phyloP scores from a whole-genome alignment of 345 rosid genomes.

The Corchorus capsularis region DNA sequence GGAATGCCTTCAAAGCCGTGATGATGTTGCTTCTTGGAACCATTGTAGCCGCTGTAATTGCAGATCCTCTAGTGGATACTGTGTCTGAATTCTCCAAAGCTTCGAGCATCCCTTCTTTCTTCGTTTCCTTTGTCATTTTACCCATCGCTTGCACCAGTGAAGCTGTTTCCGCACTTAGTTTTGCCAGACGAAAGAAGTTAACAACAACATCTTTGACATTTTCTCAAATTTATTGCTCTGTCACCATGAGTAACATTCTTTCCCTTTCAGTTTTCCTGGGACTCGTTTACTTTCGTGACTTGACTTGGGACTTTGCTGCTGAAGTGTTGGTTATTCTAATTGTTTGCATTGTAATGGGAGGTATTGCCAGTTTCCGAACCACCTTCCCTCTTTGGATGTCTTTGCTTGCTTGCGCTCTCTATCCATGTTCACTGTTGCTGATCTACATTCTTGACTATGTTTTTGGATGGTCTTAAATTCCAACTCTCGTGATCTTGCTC shows the following conservation, averaged over 20 bases:
- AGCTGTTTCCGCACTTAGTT: conserved; percentile 39
- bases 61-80: conserved; percentile 49
- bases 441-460: conserved; percentile 54
- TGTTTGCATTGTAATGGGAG: conserved; percentile 48
- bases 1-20: conserved; percentile 34
- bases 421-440: conserved; percentile 48
- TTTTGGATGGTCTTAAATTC: conserved; percentile 43
- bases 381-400: conserved; percentile 56
- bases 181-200: conserved; percentile 38
- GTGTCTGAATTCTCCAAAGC: conserved; percentile 43
- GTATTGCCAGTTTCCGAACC: conserved; percentile 46
- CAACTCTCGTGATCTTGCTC: background rate
- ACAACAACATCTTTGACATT: conserved; percentile 42
- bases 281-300: conserved; percentile 46
- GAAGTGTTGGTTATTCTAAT: conserved; percentile 45
- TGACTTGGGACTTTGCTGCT: conserved; percentile 56
- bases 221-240: conserved; percentile 57
- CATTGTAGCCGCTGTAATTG: conserved; percentile 39
- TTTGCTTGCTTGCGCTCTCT: conserved; percentile 41
- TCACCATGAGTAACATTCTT: conserved; percentile 40
- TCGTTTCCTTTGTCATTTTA: conserved; percentile 42
- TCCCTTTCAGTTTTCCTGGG: conserved; percentile 28
- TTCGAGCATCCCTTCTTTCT: conserved; percentile 48
- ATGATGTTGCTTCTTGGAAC: conserved; percentile 41
- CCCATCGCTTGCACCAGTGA: conserved; percentile 46